These are phyloP conservation scores for Nannizziopsis arthrosporioides DNA, from an alignment of 2,329 filamentous ascomycete genomes.

Conservation along the genomic window DNA sequence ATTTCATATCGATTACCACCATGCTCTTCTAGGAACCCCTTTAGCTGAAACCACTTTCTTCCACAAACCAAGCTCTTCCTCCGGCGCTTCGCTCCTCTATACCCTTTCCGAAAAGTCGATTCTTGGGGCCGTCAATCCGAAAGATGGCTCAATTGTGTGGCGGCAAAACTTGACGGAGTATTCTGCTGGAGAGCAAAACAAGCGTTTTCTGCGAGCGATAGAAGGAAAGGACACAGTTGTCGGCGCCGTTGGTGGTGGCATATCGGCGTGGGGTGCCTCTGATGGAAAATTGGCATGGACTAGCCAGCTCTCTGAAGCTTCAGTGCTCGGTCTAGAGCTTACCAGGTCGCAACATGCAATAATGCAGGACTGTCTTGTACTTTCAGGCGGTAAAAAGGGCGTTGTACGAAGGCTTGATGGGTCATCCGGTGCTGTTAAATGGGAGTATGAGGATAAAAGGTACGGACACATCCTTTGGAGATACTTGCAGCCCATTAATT, in stretches of 20 bases:
- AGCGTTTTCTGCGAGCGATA: constrained; percentile 52
- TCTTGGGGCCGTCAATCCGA: constrained; percentile 79
- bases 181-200: constrained; percentile 20
- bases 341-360: constrained; percentile 50
- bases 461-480: constrained; percentile 17
- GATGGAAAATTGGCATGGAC: constrained; percentile 72
- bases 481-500: background rate
- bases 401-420: constrained; percentile 61
- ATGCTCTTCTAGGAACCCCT: constrained; percentile 74
- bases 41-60: constrained; percentile 83
- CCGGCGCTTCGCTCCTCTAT: constrained; percentile 81
- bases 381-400: constrained; percentile 48
- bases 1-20: constrained; percentile 83
- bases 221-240: constrained; percentile 68
- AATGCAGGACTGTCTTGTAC: constrained; percentile 52
- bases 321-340: constrained; percentile 51
- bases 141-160: constrained; percentile 75
- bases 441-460: constrained; percentile 61
- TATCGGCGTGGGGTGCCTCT: constrained; percentile 72
- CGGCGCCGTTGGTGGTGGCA: constrained; percentile 56
- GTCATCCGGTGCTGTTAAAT: constrained; percentile 58
- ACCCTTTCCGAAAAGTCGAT: constrained; percentile 76
- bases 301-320: constrained; percentile 43
- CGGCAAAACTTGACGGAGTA: constrained; percentile 56
- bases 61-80: constrained; percentile 69